Evolutionary conservation across 805 yeast species (phyloP), one percentile per base, ranked within the genome.

Genomic region (Myxozyma nipponensis): DNA sequence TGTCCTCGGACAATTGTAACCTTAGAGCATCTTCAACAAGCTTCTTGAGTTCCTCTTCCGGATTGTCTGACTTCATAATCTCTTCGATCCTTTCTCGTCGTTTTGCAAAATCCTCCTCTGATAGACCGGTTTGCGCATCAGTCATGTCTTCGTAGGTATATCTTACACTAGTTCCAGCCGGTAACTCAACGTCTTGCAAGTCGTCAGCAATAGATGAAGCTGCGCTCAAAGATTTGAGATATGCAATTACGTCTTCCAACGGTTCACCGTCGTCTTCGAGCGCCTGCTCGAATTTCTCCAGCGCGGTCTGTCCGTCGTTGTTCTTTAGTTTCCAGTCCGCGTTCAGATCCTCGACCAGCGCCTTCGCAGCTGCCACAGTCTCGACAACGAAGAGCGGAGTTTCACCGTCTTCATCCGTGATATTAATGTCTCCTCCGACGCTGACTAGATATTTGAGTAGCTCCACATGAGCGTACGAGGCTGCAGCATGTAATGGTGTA

Each of bases 401-500:
- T 62, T 93, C 99, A 1, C 98, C 97, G 58, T 95, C 98, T 21
- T 69, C 69, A 60, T 93, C 99, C 51, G 75, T 81, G 28, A 90
- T 71, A 65, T 93, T 89, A 22, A 89, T 77, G 63, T 93, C 83
- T 4, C 96, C 98, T 6, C 86, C 86, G 18, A 69, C 65, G 3
- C 60, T 59, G 3, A 85, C 66, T 41, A 88, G 72, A 56, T 76
- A 77, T 49, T 70, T 66, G 35, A 93, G 70, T 36, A 93, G 71
- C 7, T 84, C 89, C 1, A 69, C 60, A 64, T 91, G 90, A 6
- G 91, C 91, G 67, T 93, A 93, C 1, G 97, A 84, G 1, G 95
- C 95, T 1, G 98, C 98, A 0, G 99, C 99, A 66, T 93, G 99
- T 10, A 93, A 76, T 4, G 98, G 95, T 0, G 98, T 91, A 68